Conservation (phyloP, 2,329 filamentous ascomycete species). For the Fusarium vanettenii region DNA sequence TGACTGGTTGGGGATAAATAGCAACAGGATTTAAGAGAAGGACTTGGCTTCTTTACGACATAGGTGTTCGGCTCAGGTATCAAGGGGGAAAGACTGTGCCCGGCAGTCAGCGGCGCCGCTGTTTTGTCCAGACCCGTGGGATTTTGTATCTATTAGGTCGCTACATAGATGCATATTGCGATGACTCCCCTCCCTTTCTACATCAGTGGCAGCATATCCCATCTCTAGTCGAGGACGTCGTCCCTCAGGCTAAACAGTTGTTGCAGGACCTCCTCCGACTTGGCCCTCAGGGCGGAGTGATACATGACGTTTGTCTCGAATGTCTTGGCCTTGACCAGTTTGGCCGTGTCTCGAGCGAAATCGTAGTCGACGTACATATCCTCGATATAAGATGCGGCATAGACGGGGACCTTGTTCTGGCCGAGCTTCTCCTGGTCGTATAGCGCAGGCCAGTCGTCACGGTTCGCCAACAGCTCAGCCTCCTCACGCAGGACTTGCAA, state of each 20-base stretch:
- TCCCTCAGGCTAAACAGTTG: slow-evolving; percentile 83
- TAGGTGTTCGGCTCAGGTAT: background rate
- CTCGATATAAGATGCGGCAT: slow-evolving; percentile 84
- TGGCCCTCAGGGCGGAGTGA: slow-evolving; percentile 82
- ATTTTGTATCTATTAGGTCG: slow-evolving; percentile 11
- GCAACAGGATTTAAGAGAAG: background rate
- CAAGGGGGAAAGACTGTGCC: background rate
- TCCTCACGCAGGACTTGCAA: slow-evolving; percentile 75
- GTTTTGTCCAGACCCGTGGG: background rate
- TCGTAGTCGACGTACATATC: slow-evolving; percentile 94
- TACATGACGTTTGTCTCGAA: slow-evolving; percentile 90
- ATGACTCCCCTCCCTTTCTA: background rate
- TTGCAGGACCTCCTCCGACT: slow-evolving; percentile 80
- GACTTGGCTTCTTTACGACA: background rate
- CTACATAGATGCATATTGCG: background rate
- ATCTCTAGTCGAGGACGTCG: slow-evolving; percentile 66
- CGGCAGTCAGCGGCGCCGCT: background rate
- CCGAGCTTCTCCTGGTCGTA: slow-evolving; percentile 81
- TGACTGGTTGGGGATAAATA: background rate
- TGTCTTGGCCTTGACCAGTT: slow-evolving; percentile 80
- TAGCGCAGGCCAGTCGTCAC: slow-evolving; percentile 77
- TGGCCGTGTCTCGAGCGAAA: slow-evolving; percentile 78
- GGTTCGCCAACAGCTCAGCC: slow-evolving; percentile 76
- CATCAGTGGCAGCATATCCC: background rate
- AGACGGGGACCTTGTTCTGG: slow-evolving; percentile 85